These are phyloP conservation scores for Phylloporus gajari DNA, from an alignment of 1,284 basidiomycete genomes.

Conservation along the genomic window DNA sequence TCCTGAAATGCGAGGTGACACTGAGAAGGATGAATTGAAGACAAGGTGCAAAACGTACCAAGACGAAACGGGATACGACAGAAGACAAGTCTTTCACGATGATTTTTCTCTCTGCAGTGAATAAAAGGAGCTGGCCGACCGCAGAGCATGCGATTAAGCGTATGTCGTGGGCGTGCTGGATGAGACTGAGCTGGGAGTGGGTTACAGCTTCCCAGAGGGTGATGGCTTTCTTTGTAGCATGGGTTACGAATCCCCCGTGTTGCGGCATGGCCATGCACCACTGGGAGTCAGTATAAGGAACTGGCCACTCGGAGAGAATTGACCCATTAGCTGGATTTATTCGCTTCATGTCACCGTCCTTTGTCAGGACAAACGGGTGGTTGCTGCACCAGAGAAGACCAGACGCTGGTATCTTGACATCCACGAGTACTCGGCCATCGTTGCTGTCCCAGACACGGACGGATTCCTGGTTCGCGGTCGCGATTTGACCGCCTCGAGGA, in stretches of 20 bases:
- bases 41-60: slow-evolving; percentile 2
- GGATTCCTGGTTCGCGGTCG: slow-evolving; percentile 19
- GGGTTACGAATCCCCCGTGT: slow-evolving; percentile 2
- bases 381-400: slow-evolving; percentile 8
- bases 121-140: neutral
- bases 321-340: slow-evolving; percentile 1
- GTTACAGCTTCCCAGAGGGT: neutral
- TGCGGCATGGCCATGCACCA: neutral
- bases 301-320: slow-evolving; percentile 9
- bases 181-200: neutral
- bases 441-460: slow-evolving; percentile 12
- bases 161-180: neutral
- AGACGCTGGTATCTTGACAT: no score
- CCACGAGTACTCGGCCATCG: neutral
- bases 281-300: slow-evolving; percentile 5
- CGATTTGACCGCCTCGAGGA: slow-evolving; percentile 19
- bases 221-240: slow-evolving; percentile 7
- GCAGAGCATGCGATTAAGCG: neutral
- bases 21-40: neutral
- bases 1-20: neutral
- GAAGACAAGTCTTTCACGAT: slow-evolving; percentile 5
- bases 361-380: slow-evolving; percentile 11
- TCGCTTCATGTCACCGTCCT: slow-evolving; percentile 9
- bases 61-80: slow-evolving; percentile 4
- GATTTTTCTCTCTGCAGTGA: neutral